phyloP scores from a whole-genome alignment of 140 eudicot genomes.

The Flaveria floridana region DNA sequence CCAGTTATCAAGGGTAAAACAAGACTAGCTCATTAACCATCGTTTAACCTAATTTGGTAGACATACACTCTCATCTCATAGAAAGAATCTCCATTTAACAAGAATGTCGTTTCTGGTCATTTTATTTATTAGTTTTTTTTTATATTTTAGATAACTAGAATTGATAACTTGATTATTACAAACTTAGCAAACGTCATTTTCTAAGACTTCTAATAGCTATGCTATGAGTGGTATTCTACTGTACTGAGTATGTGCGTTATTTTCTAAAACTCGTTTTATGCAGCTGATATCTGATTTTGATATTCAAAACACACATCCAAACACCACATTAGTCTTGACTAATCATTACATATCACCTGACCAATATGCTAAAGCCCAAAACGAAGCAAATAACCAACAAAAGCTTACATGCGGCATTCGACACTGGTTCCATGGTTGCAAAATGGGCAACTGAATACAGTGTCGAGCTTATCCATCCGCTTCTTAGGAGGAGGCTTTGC shows the following conservation, averaged over 20 bases:
- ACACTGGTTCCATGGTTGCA: slow-evolving; percentile 93
- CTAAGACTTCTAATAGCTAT: too few relatives aligned
- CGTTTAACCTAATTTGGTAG: background rate
- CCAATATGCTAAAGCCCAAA: background rate
- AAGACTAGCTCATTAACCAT: background rate
- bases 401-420: slow-evolving; percentile 69
- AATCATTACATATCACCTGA: background rate
- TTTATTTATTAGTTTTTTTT: background rate
- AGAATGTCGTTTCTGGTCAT: background rate
- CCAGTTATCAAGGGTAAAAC: background rate
- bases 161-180: background rate
- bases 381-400: background rate
- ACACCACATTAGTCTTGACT: background rate
- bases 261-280: too few relatives aligned
- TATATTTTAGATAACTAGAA: background rate
- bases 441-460: slow-evolving; percentile 92
- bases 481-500: slow-evolving; percentile 92
- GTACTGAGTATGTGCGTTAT: background rate
- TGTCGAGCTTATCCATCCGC: slow-evolving; percentile 91
- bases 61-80: background rate
- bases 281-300: background rate
- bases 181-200: background rate
- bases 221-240: background rate
- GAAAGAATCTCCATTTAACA: background rate
- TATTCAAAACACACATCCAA: background rate